Evolutionary conservation across 768 basidiomycete genomes (phyloP), one percentile per base, ranked within the genome.

Genomic region (Pholiota molesta): DNA sequence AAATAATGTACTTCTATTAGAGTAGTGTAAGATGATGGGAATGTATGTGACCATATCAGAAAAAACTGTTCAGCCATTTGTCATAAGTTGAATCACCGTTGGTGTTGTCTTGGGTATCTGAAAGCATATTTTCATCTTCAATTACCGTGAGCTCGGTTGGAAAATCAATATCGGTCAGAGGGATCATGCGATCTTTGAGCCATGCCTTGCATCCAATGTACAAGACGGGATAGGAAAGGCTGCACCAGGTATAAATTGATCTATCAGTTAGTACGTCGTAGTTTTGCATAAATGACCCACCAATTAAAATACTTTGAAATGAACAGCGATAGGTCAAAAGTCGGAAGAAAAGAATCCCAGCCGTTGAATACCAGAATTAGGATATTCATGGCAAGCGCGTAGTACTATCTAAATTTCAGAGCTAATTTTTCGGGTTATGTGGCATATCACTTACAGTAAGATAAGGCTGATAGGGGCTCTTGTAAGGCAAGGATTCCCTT

Each of bases 391-490:
- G 59, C 28, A 47, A 75, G 63, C 28, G 69, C 70, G 55, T 70
- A 74, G 52, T 70, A 74, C 72, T 74, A 37, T 17, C 23, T 21
- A 28, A 23, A 55, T 58, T 8, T 42, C n/a, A 47, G 9, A 17
- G 26, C 53, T 28, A 54, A 23, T 47, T 11, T n/a, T 29, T 19
- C 37, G 40, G 7, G 28, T 10, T 9, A 26, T 8, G 58, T 21
- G 1, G 39, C 8, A 56, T 21, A 55, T 16, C 52, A 64, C 71
- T 49, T 58, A 71, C 72, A 10, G 81, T 77, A 19, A 81, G 75
- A 62, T 76, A 82, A 10, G 82, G 81, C 63, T 81, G 81, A 61
- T 79, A 78, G 14, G 83, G 82, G 35, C 77, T 80, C 67, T 74
- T 71, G 68, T 77, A 76, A 8, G 77, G 74, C 7, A 77, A 65